A percentile compares a stretch with the other conserved stretches of the same genome.
phyloP scores from a whole-genome alignment of 1,284 basidiomycete genomes.

The Mycosarcoma mackinlayi region DNA sequence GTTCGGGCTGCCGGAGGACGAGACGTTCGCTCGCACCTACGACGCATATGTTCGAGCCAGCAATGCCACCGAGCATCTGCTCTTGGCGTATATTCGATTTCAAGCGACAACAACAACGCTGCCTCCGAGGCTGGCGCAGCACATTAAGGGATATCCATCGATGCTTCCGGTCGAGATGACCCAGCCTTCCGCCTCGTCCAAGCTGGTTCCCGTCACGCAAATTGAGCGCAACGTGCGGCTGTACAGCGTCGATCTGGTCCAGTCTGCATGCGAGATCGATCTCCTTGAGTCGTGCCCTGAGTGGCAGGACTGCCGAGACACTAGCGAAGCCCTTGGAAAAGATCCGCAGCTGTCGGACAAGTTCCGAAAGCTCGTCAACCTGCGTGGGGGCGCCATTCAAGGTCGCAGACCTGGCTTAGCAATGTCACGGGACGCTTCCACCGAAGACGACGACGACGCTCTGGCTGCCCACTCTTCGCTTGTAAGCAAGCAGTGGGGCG shows the following conservation, averaged over 20 bases:
- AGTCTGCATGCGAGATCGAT: constrained; percentile 56
- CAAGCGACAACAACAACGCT: constrained; percentile 42
- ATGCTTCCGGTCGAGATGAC: constrained; percentile 56
- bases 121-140: constrained; percentile 57
- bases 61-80: constrained; percentile 65
- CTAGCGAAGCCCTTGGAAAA: constrained; percentile 36
- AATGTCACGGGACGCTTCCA: neutral
- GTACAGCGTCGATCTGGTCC: constrained; percentile 62
- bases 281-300: constrained; percentile 40
- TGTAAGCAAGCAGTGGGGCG: constrained; percentile 59
- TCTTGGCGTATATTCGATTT: constrained; percentile 63
- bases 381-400: constrained; percentile 39
- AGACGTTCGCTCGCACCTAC: constrained; percentile 64
- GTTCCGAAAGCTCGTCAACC: constrained; percentile 64
- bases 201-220: constrained; percentile 59
- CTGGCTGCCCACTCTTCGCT: constrained; percentile 53
- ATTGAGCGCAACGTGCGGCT: constrained; percentile 61
- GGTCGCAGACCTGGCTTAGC: constrained; percentile 20
- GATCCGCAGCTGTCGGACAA: constrained; percentile 63
- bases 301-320: constrained; percentile 51
- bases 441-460: constrained; percentile 27
- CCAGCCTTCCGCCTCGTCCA: constrained; percentile 37
- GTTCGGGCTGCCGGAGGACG: constrained; percentile 67
- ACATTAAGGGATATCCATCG: constrained; percentile 59
- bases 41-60: constrained; percentile 58